Conservation (phyloP, 805 yeast species). For the Zygotorulaspora sp. region DNA sequence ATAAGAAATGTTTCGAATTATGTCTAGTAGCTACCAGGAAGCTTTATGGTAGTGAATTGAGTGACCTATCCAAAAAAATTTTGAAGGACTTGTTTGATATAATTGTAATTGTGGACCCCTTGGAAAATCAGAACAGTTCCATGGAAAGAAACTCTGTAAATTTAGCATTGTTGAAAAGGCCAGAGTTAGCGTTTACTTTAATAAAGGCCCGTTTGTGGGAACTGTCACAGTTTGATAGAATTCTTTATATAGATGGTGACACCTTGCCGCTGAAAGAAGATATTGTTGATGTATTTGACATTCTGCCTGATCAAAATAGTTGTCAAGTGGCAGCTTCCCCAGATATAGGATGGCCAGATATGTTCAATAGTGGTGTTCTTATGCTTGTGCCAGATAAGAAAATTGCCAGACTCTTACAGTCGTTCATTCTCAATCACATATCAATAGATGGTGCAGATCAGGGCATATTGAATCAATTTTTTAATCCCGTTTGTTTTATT, state of each 20-base stretch:
- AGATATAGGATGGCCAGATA: conserved; percentile 90
- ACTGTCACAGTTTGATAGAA: conserved; percentile 39
- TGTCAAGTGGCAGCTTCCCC: conserved; percentile 51
- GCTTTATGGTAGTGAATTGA: conserved; percentile 17
- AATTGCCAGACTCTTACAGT: conserved; percentile 41
- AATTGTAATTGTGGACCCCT: conserved; percentile 27
- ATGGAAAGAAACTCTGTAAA: conserved; percentile 25
- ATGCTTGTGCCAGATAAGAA: conserved; percentile 48
- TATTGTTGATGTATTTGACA: conserved; percentile 23
- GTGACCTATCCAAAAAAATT: conserved; percentile 17
- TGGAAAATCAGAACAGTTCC: conserved; percentile 20
- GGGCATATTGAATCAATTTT: conserved; percentile 77
- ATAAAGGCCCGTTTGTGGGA: conserved; percentile 50
- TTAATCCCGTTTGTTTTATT: conserved; percentile 35
- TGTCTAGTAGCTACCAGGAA: conserved; percentile 23
- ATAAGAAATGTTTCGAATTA: conserved; percentile 6
- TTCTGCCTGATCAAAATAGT: conserved; percentile 22
- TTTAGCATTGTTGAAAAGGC: conserved; percentile 40
- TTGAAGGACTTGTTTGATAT: conserved; percentile 25
- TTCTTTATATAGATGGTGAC: conserved; percentile 64
- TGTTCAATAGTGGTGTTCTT: conserved; percentile 78
- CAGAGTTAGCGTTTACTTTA: conserved; percentile 49
- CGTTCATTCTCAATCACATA: conserved; percentile 24
- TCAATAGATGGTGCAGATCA: conserved; percentile 91
- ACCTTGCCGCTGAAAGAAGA: conserved; percentile 43